phyloP scores from a whole-genome alignment of 345 rosid genomes.

The Gossypium sturtianum region DNA sequence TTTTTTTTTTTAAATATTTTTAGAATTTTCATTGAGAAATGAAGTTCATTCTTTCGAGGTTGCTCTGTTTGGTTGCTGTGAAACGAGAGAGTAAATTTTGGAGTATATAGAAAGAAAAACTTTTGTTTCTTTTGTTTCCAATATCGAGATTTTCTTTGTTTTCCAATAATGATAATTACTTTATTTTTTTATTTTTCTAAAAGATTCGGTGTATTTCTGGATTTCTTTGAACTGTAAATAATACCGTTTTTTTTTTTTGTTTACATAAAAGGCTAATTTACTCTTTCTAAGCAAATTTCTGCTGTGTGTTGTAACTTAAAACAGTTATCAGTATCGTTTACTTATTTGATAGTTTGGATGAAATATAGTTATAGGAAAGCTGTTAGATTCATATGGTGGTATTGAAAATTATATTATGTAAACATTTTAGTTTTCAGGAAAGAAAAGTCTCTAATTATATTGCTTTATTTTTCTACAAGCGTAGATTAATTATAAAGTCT shows the following conservation, averaged over 20 bases:
- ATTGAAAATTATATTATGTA: background rate
- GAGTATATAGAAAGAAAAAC: background rate
- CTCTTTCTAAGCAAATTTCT: background rate
- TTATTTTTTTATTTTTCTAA: background rate
- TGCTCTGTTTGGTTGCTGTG: conserved; percentile 10
- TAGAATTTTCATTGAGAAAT: background rate
- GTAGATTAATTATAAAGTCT: background rate
- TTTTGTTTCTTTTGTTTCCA: background rate
- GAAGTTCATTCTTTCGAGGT: background rate
- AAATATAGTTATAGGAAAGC: background rate
- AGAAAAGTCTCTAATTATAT: background rate
- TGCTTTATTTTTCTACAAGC: background rate
- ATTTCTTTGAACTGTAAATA: background rate
- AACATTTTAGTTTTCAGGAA: background rate
- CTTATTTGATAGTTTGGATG: background rate
- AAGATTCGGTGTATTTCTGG: background rate
- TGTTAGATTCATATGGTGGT: background rate
- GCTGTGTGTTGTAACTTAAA: background rate
- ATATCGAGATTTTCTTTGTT: background rate
- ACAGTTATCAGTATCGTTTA: background rate
- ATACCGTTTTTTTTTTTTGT: background rate
- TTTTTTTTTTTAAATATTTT: background rate
- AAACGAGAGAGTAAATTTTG: background rate
- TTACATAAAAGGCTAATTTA: background rate
- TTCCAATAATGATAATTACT: background rate